Conservation (phyloP, 2,329 filamentous ascomycete genomes). For the Cercospora citrullina region DNA sequence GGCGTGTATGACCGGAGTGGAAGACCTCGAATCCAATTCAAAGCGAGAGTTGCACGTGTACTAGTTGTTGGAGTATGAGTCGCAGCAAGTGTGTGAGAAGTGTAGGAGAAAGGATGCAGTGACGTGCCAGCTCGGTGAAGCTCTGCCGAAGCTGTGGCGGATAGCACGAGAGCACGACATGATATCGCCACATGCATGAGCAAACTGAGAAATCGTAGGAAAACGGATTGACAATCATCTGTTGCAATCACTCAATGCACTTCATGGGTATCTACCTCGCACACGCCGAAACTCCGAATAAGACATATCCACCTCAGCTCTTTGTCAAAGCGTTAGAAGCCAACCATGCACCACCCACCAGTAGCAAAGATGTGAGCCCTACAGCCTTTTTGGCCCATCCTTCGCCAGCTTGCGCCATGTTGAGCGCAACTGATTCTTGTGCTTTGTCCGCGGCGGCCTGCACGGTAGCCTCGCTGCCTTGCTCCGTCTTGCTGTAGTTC, state of each 20-base stretch:
- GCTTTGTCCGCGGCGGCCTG: slow-evolving; percentile 11
- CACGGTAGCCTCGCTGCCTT: slow-evolving; percentile 12
- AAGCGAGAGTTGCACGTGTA: not conserved
- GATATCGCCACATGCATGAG: not conserved
- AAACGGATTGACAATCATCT: not conserved
- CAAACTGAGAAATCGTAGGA: not conserved
- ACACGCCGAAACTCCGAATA: not conserved
- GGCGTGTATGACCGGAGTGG: not conserved
- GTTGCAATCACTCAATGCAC: not conserved
- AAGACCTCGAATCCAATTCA: not conserved
- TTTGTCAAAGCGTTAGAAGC: slow-evolving; percentile 32
- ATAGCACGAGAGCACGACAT: slow-evolving; percentile 1
- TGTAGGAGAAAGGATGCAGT: not conserved
- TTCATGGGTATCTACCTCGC: slow-evolving; percentile 11
- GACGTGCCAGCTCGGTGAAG: not conserved
- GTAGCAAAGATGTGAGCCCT: slow-evolving; percentile 43
- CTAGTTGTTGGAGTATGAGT: not conserved
- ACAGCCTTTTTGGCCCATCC: slow-evolving; percentile 45
- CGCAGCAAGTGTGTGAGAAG: not conserved
- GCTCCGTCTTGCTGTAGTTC: slow-evolving; percentile 13
- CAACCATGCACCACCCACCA: slow-evolving; percentile 44
- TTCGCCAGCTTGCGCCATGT: slow-evolving; percentile 41
- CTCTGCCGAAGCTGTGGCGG: slow-evolving; percentile 6
- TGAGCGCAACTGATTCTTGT: slow-evolving; percentile 11
- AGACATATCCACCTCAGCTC: slow-evolving; percentile 1